Evolutionary conservation across 2,329 filamentous ascomycete genomes (phyloP), one percentile per base, ranked within the genome.

Genomic region (Alternaria alternata): DNA sequence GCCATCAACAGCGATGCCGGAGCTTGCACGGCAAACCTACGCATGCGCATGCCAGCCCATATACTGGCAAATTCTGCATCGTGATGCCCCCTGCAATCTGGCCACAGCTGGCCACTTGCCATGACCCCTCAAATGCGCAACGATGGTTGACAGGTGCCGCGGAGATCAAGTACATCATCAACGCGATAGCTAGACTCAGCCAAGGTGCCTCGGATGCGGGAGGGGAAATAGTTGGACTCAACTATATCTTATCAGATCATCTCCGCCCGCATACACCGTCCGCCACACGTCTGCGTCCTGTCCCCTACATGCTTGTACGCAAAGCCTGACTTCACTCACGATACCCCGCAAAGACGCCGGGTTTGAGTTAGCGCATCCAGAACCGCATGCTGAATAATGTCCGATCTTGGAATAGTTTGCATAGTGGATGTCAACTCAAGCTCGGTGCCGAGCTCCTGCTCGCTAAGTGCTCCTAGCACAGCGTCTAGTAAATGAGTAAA

Each of bases 161-260:
- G 58, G 63, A 62, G 48, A 62, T 36, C 36, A 51, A 46, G 30
- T 55, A 26, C 53, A 64, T 67, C 51, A 66, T 61, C 44, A 61
- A 56, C 32, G 52, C 54, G 41, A 60, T 59, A 60, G 63, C 67
- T 65, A 41, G 62, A 49, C 46, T 59, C 59, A 62, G 67, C 61
- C 63, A 59, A 55, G 43, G 47, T 62, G 57, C 46, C 52, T 43
- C 53, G 42, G 57, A 44, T 26, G 51, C 51, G 53, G 34, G 61
- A 65, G 65, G 61, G 68, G 67, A 58, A 58, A 36, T 51, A 47
- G 51, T 60, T 51, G 42, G 53, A 59, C 62, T 63, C 54, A 57
- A 49, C 16, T 39, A 49, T 62, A 74, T 75, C 69, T 71, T 65
- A 75, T 75, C 66, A 66, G 66, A 72, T 70, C 66, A 70, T 67